Percentiles rank a stretch among this genome's conserved stretches.
Conservation (phyloP, 768 basidiomycete species). For the Sistotremastrum niveocremeum region DNA sequence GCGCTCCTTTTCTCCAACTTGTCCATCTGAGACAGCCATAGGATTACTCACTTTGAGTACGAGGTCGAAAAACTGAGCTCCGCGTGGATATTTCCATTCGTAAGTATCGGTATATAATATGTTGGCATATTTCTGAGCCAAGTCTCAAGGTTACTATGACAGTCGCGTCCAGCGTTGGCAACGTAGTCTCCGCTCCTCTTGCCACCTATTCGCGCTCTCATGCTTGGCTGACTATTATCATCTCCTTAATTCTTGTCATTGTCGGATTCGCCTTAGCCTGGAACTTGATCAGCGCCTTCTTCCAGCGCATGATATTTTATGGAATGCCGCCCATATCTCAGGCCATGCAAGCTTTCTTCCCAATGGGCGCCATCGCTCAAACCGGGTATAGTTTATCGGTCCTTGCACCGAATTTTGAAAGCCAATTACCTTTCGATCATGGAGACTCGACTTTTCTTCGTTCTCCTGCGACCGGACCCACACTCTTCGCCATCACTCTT, state of each 20-base stretch:
- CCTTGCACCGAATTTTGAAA: slow-evolving; percentile 25
- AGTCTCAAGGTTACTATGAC: slow-evolving; percentile 26
- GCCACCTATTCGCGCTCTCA: slow-evolving; percentile 20
- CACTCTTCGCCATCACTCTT: slow-evolving; percentile 31
- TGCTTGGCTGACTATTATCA: slow-evolving; percentile 28
- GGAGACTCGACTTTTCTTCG: slow-evolving; percentile 18
- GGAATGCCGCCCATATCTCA: slow-evolving; percentile 27
- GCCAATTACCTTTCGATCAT: slow-evolving; percentile 14
- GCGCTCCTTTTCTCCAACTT: no score
- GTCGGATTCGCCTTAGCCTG: slow-evolving; percentile 34
- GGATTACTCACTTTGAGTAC: slow-evolving; percentile 32
- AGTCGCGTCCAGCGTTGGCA: slow-evolving; percentile 39
- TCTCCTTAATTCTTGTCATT: slow-evolving; percentile 30
- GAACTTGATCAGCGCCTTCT: slow-evolving; percentile 36
- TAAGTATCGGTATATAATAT: no score
- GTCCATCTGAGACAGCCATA: slow-evolving; percentile 5
- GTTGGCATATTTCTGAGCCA: no score
- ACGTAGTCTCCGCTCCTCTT: slow-evolving; percentile 28
- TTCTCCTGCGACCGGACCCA: slow-evolving; percentile 22
- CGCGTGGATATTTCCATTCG: slow-evolving; percentile 38
- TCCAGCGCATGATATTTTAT: slow-evolving; percentile 28
- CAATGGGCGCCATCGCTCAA: slow-evolving; percentile 41
- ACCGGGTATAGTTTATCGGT: slow-evolving; percentile 30
- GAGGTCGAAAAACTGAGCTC: slow-evolving; percentile 26
- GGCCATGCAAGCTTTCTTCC: slow-evolving; percentile 32